Conservation (phyloP, 768 basidiomycete genomes). For the Phanerochaete carnosa region DNA sequence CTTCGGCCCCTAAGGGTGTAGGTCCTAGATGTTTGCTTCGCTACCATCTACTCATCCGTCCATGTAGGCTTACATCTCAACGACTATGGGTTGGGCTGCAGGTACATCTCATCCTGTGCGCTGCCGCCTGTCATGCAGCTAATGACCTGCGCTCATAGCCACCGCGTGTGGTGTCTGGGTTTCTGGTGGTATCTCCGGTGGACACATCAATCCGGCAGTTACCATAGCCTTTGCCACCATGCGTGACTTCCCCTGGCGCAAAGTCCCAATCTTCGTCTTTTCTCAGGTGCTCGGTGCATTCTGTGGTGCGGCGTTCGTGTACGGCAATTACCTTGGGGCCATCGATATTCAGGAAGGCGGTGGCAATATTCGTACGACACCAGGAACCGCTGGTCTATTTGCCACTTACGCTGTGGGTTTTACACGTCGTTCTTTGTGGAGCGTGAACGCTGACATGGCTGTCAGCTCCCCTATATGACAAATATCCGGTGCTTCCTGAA, state of each 20-base stretch:
- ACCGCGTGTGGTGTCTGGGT: constrained; percentile 68
- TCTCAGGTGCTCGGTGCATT: constrained; percentile 64
- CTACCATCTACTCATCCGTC: neutral
- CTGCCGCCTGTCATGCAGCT: neutral
- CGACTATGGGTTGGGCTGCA: constrained; percentile 53
- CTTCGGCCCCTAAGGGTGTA: neutral
- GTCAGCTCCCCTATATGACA: constrained; percentile 35
- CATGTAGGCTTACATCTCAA: constrained; percentile 35
- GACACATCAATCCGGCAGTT: constrained; percentile 51
- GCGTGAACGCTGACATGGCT: neutral
- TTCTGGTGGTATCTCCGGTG: constrained; percentile 63
- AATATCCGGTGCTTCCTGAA: constrained; percentile 42
- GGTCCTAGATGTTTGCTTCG: neutral
- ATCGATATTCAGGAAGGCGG: constrained; percentile 64
- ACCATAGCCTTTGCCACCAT: constrained; percentile 67
- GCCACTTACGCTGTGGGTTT: constrained; percentile 54
- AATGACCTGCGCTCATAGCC: constrained; percentile 4
- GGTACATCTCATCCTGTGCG: constrained; percentile 24
- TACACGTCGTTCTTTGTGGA: neutral
- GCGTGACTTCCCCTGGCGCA: constrained; percentile 76
- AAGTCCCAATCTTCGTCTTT: constrained; percentile 68
- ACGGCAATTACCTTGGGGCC: constrained; percentile 65
- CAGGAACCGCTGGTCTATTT: constrained; percentile 55
- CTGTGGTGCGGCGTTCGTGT: constrained; percentile 53
- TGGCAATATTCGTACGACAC: constrained; percentile 44